Base-by-base conservation (phyloP, 2,329 filamentous ascomycete species). In the Trichoderma harzianum region DNA sequence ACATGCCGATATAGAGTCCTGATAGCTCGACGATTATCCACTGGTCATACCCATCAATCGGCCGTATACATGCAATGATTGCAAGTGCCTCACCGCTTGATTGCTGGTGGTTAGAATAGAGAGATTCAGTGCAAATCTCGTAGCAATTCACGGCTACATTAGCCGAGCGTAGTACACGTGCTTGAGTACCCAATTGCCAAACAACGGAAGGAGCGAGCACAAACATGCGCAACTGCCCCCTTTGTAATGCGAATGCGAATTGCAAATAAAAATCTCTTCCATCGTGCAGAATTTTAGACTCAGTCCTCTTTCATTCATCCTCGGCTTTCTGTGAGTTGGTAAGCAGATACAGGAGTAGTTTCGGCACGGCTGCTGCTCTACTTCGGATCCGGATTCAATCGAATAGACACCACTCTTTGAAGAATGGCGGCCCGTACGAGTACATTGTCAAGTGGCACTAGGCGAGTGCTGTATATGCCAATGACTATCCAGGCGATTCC, bases 401-500 rank as follows among this genome's bases (percentile, higher is more conserved):
- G 18, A 32, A 21, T 3, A 16, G 34, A 43, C 24, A 11, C 1
- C 12, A 34, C 11, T 14, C 36, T 11, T 51, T 10, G 5, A 14
- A 36, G 26, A 57, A 75, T 76, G 73, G 39, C 72, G 34, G 60
- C 55, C 21, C 58, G 43, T 24, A 43, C 39, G 39, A 43, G 39
- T n/a, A 73, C 71, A 4, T 69, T 75, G 39, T 63, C 71, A 18
- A 66, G 72, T 66, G 73, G 74, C 51, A 58, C 73, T 16, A 58
- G 57, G 12, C 32, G 28, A 16, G 73, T 76, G 10, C 76, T 74
- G 5, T 76, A 74, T 32, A 74, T 78, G 71, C 68, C 76, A 53
- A 76, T 78, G 74, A 77, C 76, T n/a, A 64, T 73, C 10, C 66
- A 73, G 30, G 72, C 73, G 2, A 71, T 78, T 7, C 63, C 53